Percentiles rank a stretch among this genome's conserved stretches.
Evolutionary conservation across 1,139 yeast species (phyloP).

Genomic region (Pichia norvegensis): DNA sequence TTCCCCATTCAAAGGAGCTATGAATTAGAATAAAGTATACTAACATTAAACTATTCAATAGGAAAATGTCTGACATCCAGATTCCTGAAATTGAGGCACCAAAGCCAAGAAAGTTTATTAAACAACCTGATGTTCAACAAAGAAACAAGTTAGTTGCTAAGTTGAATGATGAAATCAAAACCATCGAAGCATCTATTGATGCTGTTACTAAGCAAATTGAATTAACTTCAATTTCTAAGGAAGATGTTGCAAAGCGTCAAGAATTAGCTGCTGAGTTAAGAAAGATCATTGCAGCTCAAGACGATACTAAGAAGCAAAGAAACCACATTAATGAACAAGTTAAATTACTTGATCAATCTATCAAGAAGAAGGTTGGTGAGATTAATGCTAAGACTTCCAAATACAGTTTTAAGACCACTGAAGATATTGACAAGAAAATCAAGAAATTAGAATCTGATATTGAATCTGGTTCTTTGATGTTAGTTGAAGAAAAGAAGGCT

Average conservation of each 20-base stretch:
- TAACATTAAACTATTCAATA: neutral
- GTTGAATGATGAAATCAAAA: constrained; percentile 62
- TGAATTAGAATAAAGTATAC: neutral
- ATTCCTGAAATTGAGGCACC: constrained; percentile 21
- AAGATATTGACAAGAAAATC: constrained; percentile 73
- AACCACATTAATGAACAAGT: constrained; percentile 63
- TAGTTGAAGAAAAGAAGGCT: constrained; percentile 85
- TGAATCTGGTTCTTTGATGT: constrained; percentile 71
- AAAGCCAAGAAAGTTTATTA: constrained; percentile 44
- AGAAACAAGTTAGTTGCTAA: constrained; percentile 52
- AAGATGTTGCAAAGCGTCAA: constrained; percentile 49
- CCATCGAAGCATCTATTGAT: constrained; percentile 46
- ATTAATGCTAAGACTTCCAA: constrained; percentile 65
- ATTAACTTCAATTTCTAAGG: constrained; percentile 37
- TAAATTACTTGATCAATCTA: constrained; percentile 57
- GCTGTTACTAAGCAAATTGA: constrained; percentile 40
- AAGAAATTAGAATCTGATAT: constrained; percentile 63
- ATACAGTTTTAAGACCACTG: constrained; percentile 61
- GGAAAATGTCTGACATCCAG: constrained; percentile 7
- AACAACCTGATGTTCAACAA: constrained; percentile 68
- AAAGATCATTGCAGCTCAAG: constrained; percentile 59
- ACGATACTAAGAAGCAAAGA: constrained; percentile 63
- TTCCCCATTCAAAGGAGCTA: neutral
- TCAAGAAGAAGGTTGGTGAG: constrained; percentile 74
- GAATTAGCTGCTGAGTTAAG: constrained; percentile 59